Conservation (phyloP, 805 yeast genomes). For the Ogataea allantospora region DNA sequence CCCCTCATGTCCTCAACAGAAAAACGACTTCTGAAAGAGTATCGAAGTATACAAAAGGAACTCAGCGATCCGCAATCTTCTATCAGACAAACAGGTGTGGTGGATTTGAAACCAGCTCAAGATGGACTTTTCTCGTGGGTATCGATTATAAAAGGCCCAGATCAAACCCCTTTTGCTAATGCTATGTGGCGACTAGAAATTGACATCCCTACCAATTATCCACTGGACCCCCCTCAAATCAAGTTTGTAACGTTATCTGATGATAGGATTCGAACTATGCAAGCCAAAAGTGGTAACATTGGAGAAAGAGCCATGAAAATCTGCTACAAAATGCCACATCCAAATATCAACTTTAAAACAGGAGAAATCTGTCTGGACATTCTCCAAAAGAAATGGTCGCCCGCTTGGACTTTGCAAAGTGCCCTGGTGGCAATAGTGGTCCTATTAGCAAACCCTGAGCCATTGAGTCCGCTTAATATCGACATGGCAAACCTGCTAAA, state of each 20-base stretch:
- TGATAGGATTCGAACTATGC: conserved; percentile 9
- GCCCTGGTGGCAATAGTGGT: conserved; percentile 56
- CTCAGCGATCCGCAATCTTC: conserved; percentile 22
- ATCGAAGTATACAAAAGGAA: conserved; percentile 31
- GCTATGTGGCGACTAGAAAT: conserved; percentile 53
- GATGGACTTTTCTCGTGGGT: conserved; percentile 49
- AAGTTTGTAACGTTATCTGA: conserved; percentile 35
- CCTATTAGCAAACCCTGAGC: conserved; percentile 63
- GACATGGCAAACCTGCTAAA: conserved; percentile 64
- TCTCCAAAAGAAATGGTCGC: conserved; percentile 61
- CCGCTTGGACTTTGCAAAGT: conserved; percentile 65
- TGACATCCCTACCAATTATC: conserved; percentile 47
- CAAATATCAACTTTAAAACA: conserved; percentile 47
- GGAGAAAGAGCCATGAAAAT: conserved; percentile 1
- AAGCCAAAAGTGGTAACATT: neutral
- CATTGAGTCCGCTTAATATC: conserved; percentile 67
- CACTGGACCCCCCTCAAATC: conserved; percentile 57
- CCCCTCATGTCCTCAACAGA: conserved; percentile 24
- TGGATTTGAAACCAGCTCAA: conserved; percentile 42
- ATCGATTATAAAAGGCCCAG: conserved; percentile 51
- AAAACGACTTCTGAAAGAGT: conserved; percentile 40
- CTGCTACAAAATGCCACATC: conserved; percentile 41
- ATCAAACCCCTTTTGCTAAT: conserved; percentile 49
- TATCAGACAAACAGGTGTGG: conserved; percentile 32
- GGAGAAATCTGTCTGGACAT: conserved; percentile 76